phyloP scores from a whole-genome alignment of 2,329 filamentous ascomycete genomes.

The Chrysosporium keratinophilum region DNA sequence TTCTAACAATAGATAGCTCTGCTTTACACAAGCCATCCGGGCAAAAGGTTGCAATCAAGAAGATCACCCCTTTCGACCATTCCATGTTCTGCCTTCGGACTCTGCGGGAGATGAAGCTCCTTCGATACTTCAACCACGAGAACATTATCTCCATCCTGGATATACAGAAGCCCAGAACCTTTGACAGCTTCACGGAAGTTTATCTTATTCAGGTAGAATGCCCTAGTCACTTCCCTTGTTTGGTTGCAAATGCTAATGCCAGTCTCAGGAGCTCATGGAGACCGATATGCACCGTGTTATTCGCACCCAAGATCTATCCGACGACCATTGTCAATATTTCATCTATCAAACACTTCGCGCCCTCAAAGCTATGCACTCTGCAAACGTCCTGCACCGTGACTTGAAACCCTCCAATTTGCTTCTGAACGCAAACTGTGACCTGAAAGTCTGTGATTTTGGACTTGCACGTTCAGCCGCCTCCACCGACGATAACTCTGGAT shows the following conservation, averaged over 20 bases:
- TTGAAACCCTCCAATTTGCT: constrained; percentile 95
- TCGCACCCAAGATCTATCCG: constrained; percentile 92
- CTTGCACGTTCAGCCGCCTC: constrained; percentile 90
- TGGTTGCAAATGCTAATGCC: constrained; percentile 1
- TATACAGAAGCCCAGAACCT: constrained; percentile 95
- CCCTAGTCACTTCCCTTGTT: constrained; percentile 7
- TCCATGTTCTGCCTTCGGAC: constrained; percentile 98
- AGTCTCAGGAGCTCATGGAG: constrained; percentile 82
- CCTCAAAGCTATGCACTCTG: constrained; percentile 98
- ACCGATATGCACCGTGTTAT: constrained; percentile 99
- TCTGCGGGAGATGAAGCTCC: constrained; percentile 95
- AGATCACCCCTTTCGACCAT: constrained; percentile 98
- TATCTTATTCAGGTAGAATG: constrained; percentile 84
- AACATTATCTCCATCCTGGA: constrained; percentile 99
- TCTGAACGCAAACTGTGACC: constrained; percentile 94
- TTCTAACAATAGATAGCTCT: constrained; percentile 50
- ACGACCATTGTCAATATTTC: constrained; percentile 99
- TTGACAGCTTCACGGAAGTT: constrained; percentile 92
- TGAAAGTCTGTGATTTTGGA: constrained; percentile 98
- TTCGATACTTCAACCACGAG: constrained; percentile 98
- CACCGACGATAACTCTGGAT: constrained; percentile 98
- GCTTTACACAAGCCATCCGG: constrained; percentile 95
- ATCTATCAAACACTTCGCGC: constrained; percentile 98
- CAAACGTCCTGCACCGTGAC: constrained; percentile 94
- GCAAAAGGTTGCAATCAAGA: constrained; percentile 99